These are phyloP conservation scores for Lactifluus subvellereus DNA, from an alignment of 768 basidiomycete species.

Conservation along the genomic window DNA sequence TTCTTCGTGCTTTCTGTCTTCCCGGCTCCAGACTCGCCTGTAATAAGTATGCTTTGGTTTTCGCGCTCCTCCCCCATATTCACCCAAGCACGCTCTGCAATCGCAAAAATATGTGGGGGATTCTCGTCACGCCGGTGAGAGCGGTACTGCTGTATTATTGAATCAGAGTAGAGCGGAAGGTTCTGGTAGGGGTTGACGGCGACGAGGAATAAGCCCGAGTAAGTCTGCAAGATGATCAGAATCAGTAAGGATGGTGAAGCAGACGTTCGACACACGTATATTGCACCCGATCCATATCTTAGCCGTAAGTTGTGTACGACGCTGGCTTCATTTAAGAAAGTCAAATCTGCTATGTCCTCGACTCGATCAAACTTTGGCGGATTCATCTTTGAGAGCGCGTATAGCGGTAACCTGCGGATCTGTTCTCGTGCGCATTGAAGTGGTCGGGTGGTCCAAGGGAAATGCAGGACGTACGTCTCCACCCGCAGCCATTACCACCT, in stretches of 20 bases:
- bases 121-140: constrained; percentile 85
- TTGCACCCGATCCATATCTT: constrained; percentile 85
- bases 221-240: constrained; percentile 51
- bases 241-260: background rate
- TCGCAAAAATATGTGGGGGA: constrained; percentile 94
- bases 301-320: constrained; percentile 96
- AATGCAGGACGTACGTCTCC: constrained; percentile 56
- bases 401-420: constrained; percentile 68
- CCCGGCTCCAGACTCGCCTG: constrained; percentile 99
- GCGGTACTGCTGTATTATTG: constrained; percentile 87
- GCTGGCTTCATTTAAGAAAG: constrained; percentile 95
- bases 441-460: constrained; percentile 28
- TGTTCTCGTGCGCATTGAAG: constrained; percentile 29
- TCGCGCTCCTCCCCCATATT: constrained; percentile 98
- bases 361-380: constrained; percentile 98
- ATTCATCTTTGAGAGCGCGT: constrained; percentile 91
- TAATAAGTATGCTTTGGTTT: constrained; percentile 97
- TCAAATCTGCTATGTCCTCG: constrained; percentile 96
- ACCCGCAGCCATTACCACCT: constrained; percentile 78
- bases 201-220: constrained; percentile 94
- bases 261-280: constrained; percentile 64
- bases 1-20: constrained; percentile 99
- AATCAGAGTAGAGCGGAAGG: constrained; percentile 85
- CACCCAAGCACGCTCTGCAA: constrained; percentile 96
- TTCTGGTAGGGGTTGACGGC: constrained; percentile 97